A percentile compares a stretch with the other conserved stretches of the same genome.
Evolutionary conservation across 129 eudicot species (phyloP).

Genomic region (Helianthus annuus): HanXRQr2.0-SUNRISE NC_035448.2:101004397-101004896

Average conservation of each 20-base stretch:
- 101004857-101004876: background rate
- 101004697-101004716: constrained; percentile 92
- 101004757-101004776: background rate
- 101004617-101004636: constrained; percentile 94
- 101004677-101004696: constrained; percentile 97
- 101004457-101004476: constrained; percentile 79
- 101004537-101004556: constrained; percentile 87
- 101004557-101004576: constrained; percentile 98
- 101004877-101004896: background rate
- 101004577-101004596: constrained; percentile 93
- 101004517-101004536: constrained; percentile 91
- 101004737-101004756: background rate
- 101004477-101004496: constrained; percentile 93
- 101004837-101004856: background rate
- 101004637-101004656: constrained; percentile 83
- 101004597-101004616: constrained; percentile 90
- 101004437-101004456: constrained; percentile 46
- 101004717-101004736: constrained; percentile 74
- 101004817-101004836: background rate
- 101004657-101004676: constrained; percentile 87
- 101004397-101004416: constrained; percentile 6
- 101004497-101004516: constrained; percentile 98
- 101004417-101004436: constrained; percentile 30
- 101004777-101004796: background rate
- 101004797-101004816: background rate